Conservation (phyloP, 2,329 filamentous ascomycete genomes). For the Ophiostoma triangulosporum region DNA sequence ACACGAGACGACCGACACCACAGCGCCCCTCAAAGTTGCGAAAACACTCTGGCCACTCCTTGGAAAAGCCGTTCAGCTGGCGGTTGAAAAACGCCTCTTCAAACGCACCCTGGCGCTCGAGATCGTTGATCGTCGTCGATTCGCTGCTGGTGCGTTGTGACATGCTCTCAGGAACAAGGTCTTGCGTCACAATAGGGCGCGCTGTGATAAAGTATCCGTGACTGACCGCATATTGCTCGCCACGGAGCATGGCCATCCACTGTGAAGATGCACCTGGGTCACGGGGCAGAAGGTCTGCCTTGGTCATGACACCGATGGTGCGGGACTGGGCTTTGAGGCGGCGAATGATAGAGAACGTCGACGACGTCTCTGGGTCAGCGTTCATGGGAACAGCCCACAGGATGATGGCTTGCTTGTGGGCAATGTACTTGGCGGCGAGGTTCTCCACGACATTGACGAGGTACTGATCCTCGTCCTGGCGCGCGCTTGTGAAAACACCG, state of each 20-base stretch:
- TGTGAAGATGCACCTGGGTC: conserved; percentile 34
- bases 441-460: conserved; percentile 60
- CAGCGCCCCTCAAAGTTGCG: conserved; percentile 33
- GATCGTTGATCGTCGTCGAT: conserved; percentile 25
- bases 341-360: conserved; percentile 51
- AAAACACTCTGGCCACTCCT: conserved; percentile 37
- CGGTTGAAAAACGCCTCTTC: conserved; percentile 39
- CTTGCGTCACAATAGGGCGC: conserved; percentile 31
- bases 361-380: conserved; percentile 62
- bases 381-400: conserved; percentile 69
- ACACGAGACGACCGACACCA: conserved; percentile 38
- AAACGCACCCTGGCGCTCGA: conserved; percentile 37
- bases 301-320: conserved; percentile 68
- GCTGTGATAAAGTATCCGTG: conserved; percentile 73
- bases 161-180: conserved; percentile 5
- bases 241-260: conserved; percentile 51
- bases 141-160: conserved; percentile 1
- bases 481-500: conserved; percentile 61
- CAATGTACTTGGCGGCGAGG: conserved; percentile 56
- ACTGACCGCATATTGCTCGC: conserved; percentile 47
- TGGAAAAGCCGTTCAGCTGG: conserved; percentile 15
- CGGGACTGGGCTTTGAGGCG: conserved; percentile 40
- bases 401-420: conserved; percentile 56
- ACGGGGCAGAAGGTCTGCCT: conserved; percentile 57
- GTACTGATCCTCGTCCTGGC: conserved; percentile 49